Base-by-base conservation (phyloP, 139 green algal genomes). In the Chlamydomonas incerta region DNA sequence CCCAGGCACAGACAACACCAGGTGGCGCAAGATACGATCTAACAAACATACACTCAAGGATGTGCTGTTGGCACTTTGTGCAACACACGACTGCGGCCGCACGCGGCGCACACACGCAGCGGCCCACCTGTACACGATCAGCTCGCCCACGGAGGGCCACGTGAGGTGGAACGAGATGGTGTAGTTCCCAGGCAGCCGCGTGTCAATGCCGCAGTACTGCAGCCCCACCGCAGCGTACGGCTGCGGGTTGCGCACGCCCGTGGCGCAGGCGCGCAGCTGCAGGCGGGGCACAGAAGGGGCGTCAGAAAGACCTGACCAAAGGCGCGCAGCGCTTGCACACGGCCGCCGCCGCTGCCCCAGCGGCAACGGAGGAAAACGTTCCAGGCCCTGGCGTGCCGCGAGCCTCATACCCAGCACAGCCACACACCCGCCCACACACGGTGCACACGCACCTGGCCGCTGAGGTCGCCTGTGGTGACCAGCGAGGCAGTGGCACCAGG, bases 161-260 rank as follows among this genome's bases (percentile, higher is more conserved):
- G 33, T 24, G 4, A 83, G 37, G 76, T 62, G 37, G 76, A 73
- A 83, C 37, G 29, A 28, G 29, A 83, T 72, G 37, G 37, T 83
- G 76, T 83, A 83, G 62, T 73, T 83, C 62, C 76, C 76, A 0
- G 76, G 37, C 28, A 31, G 5, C 15, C 18, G 17, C 2, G 62
- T 72, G 62, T 83, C 62, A 15, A 83, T 31, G 60, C 17, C 31
- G 76, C 76, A 83, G 76, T 83, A 73, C 37, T 41, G 37, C 76
- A 83, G 76, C 6, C 76, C 76, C 28, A 73, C 76, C 37, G n/a
- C 1, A 0, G n/a, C 35, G n/a, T 46, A 83, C 4, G 76, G 76
- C 76, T 65, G 76, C 37, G 76, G 62, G 74, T 66, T 57, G 57
- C 33, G 34, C 37, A 72, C 60, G 28, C 62, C 37, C 18, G 37